These are phyloP conservation scores for Neurospora sp. DNA, from an alignment of 495 filamentous ascomycete species.

Conservation along the genomic window DNA sequence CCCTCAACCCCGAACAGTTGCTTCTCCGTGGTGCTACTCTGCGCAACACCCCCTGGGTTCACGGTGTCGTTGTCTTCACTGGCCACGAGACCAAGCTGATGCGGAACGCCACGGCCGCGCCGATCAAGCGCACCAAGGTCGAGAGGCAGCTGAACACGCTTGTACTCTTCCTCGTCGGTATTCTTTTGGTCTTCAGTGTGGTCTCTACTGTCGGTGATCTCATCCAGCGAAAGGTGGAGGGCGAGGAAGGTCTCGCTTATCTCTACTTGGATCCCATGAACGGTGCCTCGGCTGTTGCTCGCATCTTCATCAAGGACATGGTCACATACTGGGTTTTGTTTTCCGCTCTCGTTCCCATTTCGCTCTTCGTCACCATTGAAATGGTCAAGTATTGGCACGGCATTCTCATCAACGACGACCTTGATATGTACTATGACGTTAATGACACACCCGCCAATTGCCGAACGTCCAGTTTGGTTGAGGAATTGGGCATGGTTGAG, in stretches of 20 bases:
- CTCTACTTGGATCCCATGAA: constrained; percentile 48
- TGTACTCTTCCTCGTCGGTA: constrained; percentile 78
- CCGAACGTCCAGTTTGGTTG: constrained; percentile 89
- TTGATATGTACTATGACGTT: constrained; percentile 96
- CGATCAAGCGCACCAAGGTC: constrained; percentile 94
- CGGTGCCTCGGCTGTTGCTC: constrained; percentile 43
- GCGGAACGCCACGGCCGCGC: constrained; percentile 94
- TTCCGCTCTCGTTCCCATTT: constrained; percentile 93
- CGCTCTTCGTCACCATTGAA: constrained; percentile 95
- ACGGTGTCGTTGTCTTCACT: constrained; percentile 94
- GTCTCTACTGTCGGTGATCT: constrained; percentile 89
- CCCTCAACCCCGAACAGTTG: constrained; percentile 58
- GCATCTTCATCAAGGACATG: constrained; percentile 87
- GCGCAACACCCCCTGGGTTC: constrained; percentile 95
- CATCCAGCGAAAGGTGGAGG: constrained; percentile 55
- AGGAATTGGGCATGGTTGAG: constrained; percentile 96
- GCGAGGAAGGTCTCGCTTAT: constrained; percentile 51
- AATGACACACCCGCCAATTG: constrained; percentile 94
- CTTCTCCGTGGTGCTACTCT: constrained; percentile 88
- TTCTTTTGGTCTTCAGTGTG: constrained; percentile 75
- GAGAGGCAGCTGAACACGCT: constrained; percentile 88
- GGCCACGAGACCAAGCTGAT: constrained; percentile 99
- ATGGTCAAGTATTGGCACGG: constrained; percentile 96
- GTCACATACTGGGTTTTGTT: constrained; percentile 99
- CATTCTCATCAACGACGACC: constrained; percentile 91